These are phyloP conservation scores for Citrus inodora DNA, from an alignment of 345 rosid species.

Conservation along the genomic window DNA sequence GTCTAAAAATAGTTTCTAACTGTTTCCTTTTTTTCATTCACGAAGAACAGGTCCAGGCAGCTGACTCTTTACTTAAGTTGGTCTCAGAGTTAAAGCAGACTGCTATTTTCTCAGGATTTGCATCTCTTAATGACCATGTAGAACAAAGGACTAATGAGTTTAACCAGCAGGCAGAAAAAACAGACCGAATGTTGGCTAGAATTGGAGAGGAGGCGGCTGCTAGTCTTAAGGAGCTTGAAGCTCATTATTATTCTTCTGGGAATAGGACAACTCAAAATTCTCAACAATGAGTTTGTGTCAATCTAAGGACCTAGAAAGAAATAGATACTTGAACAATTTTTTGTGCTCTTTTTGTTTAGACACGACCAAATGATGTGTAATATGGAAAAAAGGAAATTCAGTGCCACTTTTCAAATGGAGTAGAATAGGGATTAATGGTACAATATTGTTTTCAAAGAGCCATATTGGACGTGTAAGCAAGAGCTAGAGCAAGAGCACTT, in stretches of 20 bases:
- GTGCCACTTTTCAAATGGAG: neutral
- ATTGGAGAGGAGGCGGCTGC: conserved; percentile 86
- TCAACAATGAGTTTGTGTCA: conserved; percentile 2
- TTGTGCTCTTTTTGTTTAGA: conserved; percentile 17
- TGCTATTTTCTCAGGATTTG: conserved; percentile 84
- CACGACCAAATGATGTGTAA: neutral
- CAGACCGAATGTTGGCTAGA: conserved; percentile 59
- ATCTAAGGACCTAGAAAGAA: neutral
- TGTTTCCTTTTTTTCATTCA: neutral
- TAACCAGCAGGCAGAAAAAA: conserved; percentile 56
- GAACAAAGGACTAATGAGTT: conserved; percentile 73
- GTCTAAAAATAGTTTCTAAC: neutral
- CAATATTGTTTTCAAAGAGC: too few species aligned
- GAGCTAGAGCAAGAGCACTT: neutral
- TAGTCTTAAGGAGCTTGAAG: conserved; percentile 79
- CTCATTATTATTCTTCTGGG: conserved; percentile 73
- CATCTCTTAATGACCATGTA: conserved; percentile 85
- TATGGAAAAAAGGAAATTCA: neutral
- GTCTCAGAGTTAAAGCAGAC: conserved; percentile 91
- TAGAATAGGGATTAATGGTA: neutral
- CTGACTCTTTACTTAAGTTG: conserved; percentile 79
- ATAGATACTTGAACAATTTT: conserved; percentile 4
- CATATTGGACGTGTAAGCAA: neutral
- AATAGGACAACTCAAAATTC: conserved; percentile 35
- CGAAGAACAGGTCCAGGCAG: conserved; percentile 70